Conservation (phyloP, 2,329 filamentous ascomycete genomes). For the Ophiostoma perfectum region DNA sequence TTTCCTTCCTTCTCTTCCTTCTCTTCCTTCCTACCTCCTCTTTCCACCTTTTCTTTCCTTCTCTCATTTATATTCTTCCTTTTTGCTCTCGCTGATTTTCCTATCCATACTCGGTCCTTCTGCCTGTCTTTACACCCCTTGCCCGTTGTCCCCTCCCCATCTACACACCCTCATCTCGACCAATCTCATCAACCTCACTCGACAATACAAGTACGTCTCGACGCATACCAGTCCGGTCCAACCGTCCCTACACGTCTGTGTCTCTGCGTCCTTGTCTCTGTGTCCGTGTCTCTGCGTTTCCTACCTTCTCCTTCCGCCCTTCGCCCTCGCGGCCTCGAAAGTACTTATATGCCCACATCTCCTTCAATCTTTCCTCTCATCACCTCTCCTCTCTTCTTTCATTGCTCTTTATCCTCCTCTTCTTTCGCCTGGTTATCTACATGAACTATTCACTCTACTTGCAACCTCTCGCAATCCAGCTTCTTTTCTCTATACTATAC, state of each 20-base stretch:
- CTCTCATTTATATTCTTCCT: neutral
- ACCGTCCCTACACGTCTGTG: neutral
- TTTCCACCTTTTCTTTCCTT: neutral
- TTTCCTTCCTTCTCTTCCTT: neutral
- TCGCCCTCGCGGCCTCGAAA: neutral
- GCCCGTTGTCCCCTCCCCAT: neutral
- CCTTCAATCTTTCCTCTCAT: too few relatives aligned
- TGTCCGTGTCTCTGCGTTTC: neutral
- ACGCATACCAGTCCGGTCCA: conserved; percentile 1
- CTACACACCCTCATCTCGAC: conserved; percentile 2
- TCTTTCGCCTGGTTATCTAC: too few relatives aligned
- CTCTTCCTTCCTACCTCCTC: neutral
- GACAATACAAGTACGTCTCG: neutral
- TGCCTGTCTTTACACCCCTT: conserved; percentile 5
- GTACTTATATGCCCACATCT: too few relatives aligned
- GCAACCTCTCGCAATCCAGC: too few relatives aligned
- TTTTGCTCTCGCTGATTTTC: neutral
- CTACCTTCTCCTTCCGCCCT: too few relatives aligned
- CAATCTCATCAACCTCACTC: neutral
- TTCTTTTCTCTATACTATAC: too few relatives aligned
- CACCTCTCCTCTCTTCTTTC: too few relatives aligned
- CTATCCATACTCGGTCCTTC: neutral
- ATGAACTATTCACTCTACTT: too few relatives aligned
- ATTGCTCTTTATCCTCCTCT: too few relatives aligned
- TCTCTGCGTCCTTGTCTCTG: neutral